These are phyloP conservation scores for Thozetella sp. DNA, from an alignment of 495 filamentous ascomycete genomes.

Conservation along the genomic window DNA sequence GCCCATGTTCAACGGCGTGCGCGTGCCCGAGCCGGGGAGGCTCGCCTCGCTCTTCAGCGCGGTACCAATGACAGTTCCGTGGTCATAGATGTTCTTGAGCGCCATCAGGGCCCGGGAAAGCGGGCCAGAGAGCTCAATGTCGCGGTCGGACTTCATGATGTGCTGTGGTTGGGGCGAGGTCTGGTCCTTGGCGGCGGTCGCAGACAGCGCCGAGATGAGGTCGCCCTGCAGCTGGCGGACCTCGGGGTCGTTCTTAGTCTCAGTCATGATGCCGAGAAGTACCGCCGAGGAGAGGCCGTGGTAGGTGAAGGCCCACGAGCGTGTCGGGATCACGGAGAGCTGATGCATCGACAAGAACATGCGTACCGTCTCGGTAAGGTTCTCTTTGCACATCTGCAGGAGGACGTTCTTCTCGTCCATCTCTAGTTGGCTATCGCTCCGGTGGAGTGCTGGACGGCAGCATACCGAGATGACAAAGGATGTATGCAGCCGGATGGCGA, in stretches of 20 bases:
- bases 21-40: conserved; percentile 31
- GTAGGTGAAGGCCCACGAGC: conserved; percentile 69
- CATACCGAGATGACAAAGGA: conserved; percentile 56
- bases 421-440: conserved; percentile 38
- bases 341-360: conserved; percentile 72
- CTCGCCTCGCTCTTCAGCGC: conserved; percentile 38
- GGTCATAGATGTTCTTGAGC: conserved; percentile 60
- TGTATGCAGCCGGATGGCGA: conserved; percentile 54
- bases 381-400: conserved; percentile 59
- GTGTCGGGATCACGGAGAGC: conserved; percentile 62
- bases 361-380: conserved; percentile 65
- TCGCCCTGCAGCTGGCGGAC: conserved; percentile 57
- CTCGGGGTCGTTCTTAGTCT: conserved; percentile 57
- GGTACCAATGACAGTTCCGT: conserved; percentile 46
- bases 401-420: conserved; percentile 44
- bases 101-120: conserved; percentile 52
- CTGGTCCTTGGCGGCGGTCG: conserved; percentile 54
- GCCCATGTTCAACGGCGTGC: conserved; percentile 35
- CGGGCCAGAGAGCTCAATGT: conserved; percentile 57
- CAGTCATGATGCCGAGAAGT: conserved; percentile 64
- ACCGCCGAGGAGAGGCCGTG: conserved; percentile 67
- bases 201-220: conserved; percentile 55
- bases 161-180: conserved; percentile 45
- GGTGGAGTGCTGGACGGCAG: conserved; percentile 54
- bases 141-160: conserved; percentile 46